Evolutionary conservation across 768 basidiomycete genomes (phyloP), one percentile per base, ranked within the genome.

Genomic region (Rhodotorula paludigena): DNA sequence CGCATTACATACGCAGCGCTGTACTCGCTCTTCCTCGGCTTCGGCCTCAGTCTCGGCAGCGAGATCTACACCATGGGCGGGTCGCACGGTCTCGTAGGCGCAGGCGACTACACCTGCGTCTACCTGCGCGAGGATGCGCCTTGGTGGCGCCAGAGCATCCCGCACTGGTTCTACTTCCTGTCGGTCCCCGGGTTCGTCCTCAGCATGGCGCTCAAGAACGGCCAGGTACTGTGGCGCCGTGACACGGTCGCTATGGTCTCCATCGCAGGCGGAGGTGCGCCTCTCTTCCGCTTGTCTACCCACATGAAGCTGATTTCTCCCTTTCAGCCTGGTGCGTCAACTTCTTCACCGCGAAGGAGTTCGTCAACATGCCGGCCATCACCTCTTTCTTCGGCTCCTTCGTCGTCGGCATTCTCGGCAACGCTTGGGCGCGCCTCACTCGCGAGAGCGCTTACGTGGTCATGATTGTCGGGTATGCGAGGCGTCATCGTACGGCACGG

Each of bases 31-130:
- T 80, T 80, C 76, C 74, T 81, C 23, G 80, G 87, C 0, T 89
- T 92, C 75, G 90, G 91, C 6, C 84, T 91, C 14, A 84, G 88
- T 0, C 87, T 91, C 45, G 89, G 90, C 5, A 86, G 85, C 0
- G 82, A 88, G 67, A 76, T 88, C 5, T 92, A 85, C 74, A 79
- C 83, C 57, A 82, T 81, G 60, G 82, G 89, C 45, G 82, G 85
- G 0, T 78, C 81, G 5, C 77, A 76, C 2, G 51, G 42, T 11
- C 28, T 69, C 38, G 14, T 84, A 82, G 10, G 79, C 83, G n/a
- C 82, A 16, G 74, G 82, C 53, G 88, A 91, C 74, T 85, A 86
- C 73, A 76, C 77, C 51, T 92, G 90, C 76, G 49, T 79, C 0
- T 51, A 80, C 28, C 84, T 84, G 16, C 89, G 90, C 70, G 74